Evolutionary conservation across 495 filamentous ascomycete species (phyloP).

Genomic region (Penicillium parvum): DNA sequence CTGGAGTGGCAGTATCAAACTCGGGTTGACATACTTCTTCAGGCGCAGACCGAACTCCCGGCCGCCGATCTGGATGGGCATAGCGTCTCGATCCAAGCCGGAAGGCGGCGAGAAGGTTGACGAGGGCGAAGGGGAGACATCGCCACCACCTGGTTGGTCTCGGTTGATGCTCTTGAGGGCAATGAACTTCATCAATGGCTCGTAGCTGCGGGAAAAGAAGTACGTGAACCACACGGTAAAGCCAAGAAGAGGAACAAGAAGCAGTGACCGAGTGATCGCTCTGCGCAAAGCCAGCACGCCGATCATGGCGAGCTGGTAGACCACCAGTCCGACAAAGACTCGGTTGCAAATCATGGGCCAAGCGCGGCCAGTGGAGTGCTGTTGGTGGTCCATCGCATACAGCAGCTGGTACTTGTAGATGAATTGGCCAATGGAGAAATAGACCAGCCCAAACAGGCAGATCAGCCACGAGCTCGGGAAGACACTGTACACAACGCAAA

Average conservation of each 20-base stretch:
- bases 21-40: conserved; percentile 47
- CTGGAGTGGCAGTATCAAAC: conserved; percentile 41
- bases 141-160: conserved; percentile 35
- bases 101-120: conserved; percentile 39
- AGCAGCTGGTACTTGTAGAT: conserved; percentile 98
- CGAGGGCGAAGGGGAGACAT: conserved; percentile 36
- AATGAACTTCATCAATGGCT: conserved; percentile 86
- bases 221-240: conserved; percentile 82
- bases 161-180: conserved; percentile 77
- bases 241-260: conserved; percentile 71
- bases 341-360: conserved; percentile 96
- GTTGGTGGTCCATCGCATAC: conserved; percentile 96
- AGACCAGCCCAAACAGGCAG: conserved; percentile 75
- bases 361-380: conserved; percentile 87
- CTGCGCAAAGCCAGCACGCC: conserved; percentile 73
- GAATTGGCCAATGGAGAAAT: conserved; percentile 85
- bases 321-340: conserved; percentile 71
- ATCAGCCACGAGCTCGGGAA: conserved; percentile 79
- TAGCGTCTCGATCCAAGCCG: conserved; percentile 41
- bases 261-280: conserved; percentile 63
- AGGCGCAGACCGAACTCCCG: conserved; percentile 38
- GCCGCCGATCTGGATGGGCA: conserved; percentile 38
- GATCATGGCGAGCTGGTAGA: conserved; percentile 89
- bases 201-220: conserved; percentile 68
- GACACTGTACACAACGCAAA: conserved; percentile 92